A percentile compares a stretch with the other conserved stretches of the same genome.
These are phyloP conservation scores for Trametes cinnabarina DNA, from an alignment of 768 basidiomycete genomes.

Conservation along the genomic window DNA sequence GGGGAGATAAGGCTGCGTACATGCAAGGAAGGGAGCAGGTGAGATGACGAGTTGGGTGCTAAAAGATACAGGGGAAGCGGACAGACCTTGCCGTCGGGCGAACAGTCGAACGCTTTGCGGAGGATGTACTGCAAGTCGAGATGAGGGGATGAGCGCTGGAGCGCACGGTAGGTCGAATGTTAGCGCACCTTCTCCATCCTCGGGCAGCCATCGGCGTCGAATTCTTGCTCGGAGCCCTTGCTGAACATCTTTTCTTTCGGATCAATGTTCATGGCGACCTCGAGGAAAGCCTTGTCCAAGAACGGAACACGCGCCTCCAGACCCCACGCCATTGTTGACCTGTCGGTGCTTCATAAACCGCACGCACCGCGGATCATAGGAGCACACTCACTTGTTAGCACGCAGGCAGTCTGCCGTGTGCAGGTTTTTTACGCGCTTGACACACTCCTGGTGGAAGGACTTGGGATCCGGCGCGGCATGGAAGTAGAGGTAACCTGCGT, in stretches of 20 bases:
- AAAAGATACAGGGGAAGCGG: not conserved
- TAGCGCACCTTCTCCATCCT: conserved; percentile 88
- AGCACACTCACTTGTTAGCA: conserved; percentile 81
- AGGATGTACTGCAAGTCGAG: conserved; percentile 70
- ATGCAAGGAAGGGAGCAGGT: not conserved
- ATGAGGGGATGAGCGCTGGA: conserved; percentile 12
- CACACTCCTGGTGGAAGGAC: conserved; percentile 93
- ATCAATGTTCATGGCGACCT: conserved; percentile 88
- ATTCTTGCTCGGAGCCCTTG: conserved; percentile 70
- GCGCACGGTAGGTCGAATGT: not conserved
- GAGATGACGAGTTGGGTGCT: not conserved
- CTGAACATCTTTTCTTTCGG: conserved; percentile 85
- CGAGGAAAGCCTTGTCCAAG: conserved; percentile 95
- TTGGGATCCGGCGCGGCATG: conserved; percentile 89
- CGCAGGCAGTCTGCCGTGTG: conserved; percentile 97
- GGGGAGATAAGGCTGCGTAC: conserved; percentile 83
- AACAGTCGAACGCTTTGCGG: conserved; percentile 91
- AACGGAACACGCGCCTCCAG: conserved; percentile 98
- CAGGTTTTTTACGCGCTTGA: conserved; percentile 93
- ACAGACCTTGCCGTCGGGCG: conserved; percentile 70
- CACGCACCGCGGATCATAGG: not conserved
- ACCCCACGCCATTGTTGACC: conserved; percentile 99
- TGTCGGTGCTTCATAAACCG: conserved; percentile 28
- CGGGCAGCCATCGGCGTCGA: conserved; percentile 84
- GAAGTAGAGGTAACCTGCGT: conserved; percentile 94